A percentile compares a stretch with the other conserved stretches of the same genome.
Conservation (phyloP, 1,284 basidiomycete genomes). For the Anthracocystis setariae region DNA sequence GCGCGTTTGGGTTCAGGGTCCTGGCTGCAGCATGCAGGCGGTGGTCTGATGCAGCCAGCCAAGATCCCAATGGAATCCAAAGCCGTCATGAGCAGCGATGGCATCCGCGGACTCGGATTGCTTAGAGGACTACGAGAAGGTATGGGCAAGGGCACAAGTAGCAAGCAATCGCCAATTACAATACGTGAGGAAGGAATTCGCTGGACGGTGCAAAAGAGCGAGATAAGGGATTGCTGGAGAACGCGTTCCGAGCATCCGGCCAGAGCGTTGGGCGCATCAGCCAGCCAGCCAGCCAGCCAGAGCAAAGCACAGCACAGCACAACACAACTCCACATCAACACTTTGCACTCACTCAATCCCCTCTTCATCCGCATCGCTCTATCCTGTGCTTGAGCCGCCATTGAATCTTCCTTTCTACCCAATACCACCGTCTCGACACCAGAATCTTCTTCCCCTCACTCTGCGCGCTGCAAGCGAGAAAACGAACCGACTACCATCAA, state of each 20-base stretch:
- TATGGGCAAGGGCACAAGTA: too few relatives aligned
- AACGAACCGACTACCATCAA: too few relatives aligned
- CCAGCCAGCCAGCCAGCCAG: background rate
- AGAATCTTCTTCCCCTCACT: too few relatives aligned
- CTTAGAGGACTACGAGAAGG: too few relatives aligned
- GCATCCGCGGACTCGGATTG: too few relatives aligned
- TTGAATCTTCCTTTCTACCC: background rate
- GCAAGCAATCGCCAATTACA: too few relatives aligned
- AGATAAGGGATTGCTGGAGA: slow-evolving; percentile 11
- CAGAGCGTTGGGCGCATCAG: background rate
- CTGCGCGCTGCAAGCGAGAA: too few relatives aligned
- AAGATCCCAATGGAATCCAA: background rate
- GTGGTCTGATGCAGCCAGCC: background rate
- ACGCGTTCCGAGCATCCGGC: slow-evolving; percentile 41
- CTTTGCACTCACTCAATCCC: slow-evolving; percentile 4
- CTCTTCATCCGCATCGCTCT: background rate
- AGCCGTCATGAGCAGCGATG: too few relatives aligned
- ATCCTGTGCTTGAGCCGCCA: background rate
- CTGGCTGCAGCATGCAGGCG: background rate
- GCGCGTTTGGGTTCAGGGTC: slow-evolving; percentile 18
- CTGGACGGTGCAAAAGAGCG: slow-evolving; percentile 9
- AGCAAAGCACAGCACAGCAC: background rate
- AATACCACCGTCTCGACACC: too few relatives aligned
- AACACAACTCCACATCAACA: slow-evolving; percentile 23
- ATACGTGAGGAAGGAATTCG: too few relatives aligned